Evolutionary conservation across 2,329 filamentous ascomycete genomes (phyloP), one percentile per base, ranked within the genome.

Genomic region (Sporothrix humicola): DNA sequence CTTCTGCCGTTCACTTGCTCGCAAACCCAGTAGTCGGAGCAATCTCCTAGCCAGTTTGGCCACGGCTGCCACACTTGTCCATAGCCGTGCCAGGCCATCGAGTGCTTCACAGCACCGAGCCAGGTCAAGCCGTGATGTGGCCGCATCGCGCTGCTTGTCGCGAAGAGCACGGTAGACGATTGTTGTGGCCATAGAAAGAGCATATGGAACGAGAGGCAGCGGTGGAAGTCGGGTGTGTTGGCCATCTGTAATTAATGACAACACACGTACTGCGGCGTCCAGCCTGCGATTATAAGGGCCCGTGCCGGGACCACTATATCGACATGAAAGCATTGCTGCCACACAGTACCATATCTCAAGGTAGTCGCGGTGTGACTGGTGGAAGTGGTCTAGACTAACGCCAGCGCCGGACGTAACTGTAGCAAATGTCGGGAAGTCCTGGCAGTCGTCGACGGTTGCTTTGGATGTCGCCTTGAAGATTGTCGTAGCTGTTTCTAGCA

Each of bases 341-440:
- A 70, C 68, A 37, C 68, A 70, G 52, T 70, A 70, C 68, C 68
- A 70, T n/a, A 70, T 58, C 17, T 70, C 68, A 10, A 70, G 52
- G n/a, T 70, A 70, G n/a, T 54, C 68, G 3, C 61, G 9, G 15
- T 66, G 61, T 2, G 61, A 48, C 37, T 48, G 42, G 2, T 66
- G 61, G 48, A 66, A 65, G 2, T 48, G n/a, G 3, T 48, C 61
- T 6, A 66, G 20, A 1, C 42, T 20, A 1, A 66, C 61, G 3
- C 44, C 42, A 4, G 61, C 61, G 23, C 42, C 61, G 0, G 42
- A 20, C 7, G 61, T 48, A 9, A 70, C 20, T 2, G 50, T n/a
- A 1, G 50, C 26, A 46, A 70, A 58, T 5, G 68, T 46, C 5
- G 68, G 50, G 26, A 70, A 70, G 15, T 56, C 50, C n/a, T 58